phyloP scores from a whole-genome alignment of 2,329 filamentous ascomycete species.

The Fusarium secorum region DNA sequence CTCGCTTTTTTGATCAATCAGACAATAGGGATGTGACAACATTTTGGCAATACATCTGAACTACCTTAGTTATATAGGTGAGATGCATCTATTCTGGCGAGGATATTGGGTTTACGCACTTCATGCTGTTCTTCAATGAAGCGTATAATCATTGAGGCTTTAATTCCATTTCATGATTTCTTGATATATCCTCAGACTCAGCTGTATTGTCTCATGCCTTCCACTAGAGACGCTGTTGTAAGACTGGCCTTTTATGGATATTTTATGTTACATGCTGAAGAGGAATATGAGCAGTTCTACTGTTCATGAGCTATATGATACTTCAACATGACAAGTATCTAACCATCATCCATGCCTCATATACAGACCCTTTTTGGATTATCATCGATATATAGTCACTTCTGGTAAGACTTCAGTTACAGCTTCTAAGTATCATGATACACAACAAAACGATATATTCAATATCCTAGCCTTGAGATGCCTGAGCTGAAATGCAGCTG shows the following conservation, averaged over 20 bases:
- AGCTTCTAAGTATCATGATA: background rate
- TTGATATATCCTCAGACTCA: background rate
- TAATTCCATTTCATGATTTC: no score
- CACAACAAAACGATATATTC: background rate
- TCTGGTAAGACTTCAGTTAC: fast-evolving
- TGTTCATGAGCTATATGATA: background rate
- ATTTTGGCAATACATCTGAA: background rate
- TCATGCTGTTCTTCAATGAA: background rate
- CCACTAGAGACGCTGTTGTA: fast-evolving
- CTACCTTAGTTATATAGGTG: background rate
- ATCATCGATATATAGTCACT: no score
- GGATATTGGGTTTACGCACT: no score
- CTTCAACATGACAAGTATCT: fast-evolving
- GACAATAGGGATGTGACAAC: background rate
- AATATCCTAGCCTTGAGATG: no score
- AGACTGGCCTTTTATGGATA: no score
- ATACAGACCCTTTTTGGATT: fast-evolving
- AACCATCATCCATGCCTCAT: background rate
- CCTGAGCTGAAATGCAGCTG: background rate
- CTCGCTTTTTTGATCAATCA: background rate
- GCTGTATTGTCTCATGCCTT: background rate
- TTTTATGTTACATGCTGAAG: background rate
- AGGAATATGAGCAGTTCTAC: fast-evolving
- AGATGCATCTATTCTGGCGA: background rate
- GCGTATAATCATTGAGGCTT: fast-evolving